Base-by-base conservation (phyloP, 1,284 basidiomycete species). In the Pseudomicrostroma phylloplanum region DNA sequence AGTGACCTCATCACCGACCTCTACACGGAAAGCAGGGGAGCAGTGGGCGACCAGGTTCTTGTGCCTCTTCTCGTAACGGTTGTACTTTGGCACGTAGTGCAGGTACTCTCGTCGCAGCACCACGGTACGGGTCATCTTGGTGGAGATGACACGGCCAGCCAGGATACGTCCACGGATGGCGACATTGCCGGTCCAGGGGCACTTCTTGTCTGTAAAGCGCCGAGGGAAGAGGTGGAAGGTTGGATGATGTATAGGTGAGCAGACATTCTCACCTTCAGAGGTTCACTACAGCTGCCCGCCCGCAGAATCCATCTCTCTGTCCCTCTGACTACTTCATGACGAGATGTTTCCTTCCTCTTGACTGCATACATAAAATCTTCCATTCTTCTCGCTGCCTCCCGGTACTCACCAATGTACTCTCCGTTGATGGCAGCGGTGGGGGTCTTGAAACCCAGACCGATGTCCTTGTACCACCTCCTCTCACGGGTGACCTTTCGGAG, bases 81-180 rank as follows among this genome's bases (percentile, higher is more conserved):
- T 91, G 87, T 98, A 99, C 86, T 99, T 98, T 76, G 93, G 91
- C 80, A 98, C 87, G 83, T 91, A 98, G 85, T 97, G 96, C 51
- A 82, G 79, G 78, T 97, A 99, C 82, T 99, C 96, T 80, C 96
- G 86, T 72, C 96, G 93, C 84, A 98, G 92, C 83, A 98, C 87
- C 81, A 97, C 86, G 67, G 96, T 98, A 80, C 96, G 91, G 82
- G 89, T 96, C 96, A 99, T 98, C 86, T 99, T 99, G 58, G 93
- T 96, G 71, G 94, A 97, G 64, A 98, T 85, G 72, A 98, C 93
- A 81, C 89, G 90, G 82, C 96, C 96, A 65, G 92, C 94, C 73
- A 99, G 84, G 83, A 99, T 97, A 80, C 96, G 94, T 68, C 96
- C 96, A 82, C 96, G 94, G 82, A 99, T 98, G 63, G 96, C 97